Base-by-base conservation (phyloP, 352 stramenopile species). In the Plasmopara viticola region DNA sequence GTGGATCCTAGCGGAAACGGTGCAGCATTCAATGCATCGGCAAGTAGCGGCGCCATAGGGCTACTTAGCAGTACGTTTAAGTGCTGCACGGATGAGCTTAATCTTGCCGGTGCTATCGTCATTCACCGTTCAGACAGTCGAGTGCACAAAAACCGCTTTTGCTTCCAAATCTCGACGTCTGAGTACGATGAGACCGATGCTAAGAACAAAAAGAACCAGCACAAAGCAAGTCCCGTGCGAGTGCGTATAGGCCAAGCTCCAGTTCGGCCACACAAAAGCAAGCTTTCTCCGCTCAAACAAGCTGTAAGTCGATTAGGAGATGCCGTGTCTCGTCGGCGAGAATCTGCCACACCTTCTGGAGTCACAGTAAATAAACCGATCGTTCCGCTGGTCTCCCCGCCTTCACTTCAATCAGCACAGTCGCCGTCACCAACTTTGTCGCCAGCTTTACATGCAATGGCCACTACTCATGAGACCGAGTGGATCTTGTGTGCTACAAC, bases 81-180 rank as follows among this genome's bases (percentile, higher is more conserved):
- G n/a, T 63, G 49, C 30, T 89, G 78, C 31, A 86, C 69, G 0
- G 75, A 88, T 44, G 76, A 78, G 15, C 58, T 94, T 12, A 69
- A 84, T 44, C 60, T 94, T 8, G 75, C 78, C 0, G 84, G 84
- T 5, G 84, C 80, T 0, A 91, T 94, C 38, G 79, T 94, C 18
- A 84, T 94, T 42, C 84, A 90, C 39, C 78, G 80, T 2, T 69
- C 78, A 0, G 84, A 90, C 31, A 82, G 73, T 42, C 74, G 76
- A 1, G 67, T 66, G 3, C 67, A 86, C 48, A 86, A 84, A 48
- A 84, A 89, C 35, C 74, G 72, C 0, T 90, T 83, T 43, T 92
- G 78, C 35, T 92, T 92, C 51, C 81, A 92, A 44, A 85, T 92
- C 18, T 86, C 81, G 2, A 87, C 72, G 8, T 72, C 73, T 1